A percentile compares a stretch with the other conserved stretches of the same genome.
Conservation (phyloP, 345 rosid genomes). For the Toxicodendron radicans region DNA sequence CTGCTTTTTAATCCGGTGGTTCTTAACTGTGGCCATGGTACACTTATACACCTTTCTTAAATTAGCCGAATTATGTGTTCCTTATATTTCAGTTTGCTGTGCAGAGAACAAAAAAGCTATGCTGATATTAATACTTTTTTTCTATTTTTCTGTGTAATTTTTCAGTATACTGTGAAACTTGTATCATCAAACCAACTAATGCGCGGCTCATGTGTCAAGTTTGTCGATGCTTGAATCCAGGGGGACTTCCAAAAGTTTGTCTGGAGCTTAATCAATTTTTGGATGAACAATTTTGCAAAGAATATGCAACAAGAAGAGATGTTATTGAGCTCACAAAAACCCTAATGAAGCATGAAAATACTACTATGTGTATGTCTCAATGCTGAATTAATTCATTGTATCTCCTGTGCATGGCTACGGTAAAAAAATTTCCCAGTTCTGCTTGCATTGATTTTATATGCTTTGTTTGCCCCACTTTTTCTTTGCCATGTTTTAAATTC, state of each 20-base stretch:
- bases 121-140: neutral
- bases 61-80: neutral
- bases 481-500: neutral
- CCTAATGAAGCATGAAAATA: constrained; percentile 27
- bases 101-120: neutral
- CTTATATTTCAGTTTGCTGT: constrained; percentile 6
- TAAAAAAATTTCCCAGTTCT: neutral
- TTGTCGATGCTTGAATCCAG: constrained; percentile 63
- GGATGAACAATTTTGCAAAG: constrained; percentile 51
- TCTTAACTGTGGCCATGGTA: constrained; percentile 95
- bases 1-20: constrained; percentile 58
- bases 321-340: constrained; percentile 31
- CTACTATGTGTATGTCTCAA: constrained; percentile 33
- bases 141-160: constrained; percentile 6
- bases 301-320: constrained; percentile 56
- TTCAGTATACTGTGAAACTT: constrained; percentile 72
- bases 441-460: neutral
- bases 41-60: constrained; percentile 4
- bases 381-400: neutral
- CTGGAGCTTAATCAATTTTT: constrained; percentile 62
- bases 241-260: constrained; percentile 61
- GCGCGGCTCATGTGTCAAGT: constrained; percentile 58
- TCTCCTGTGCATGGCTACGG: neutral
- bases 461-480: neutral
- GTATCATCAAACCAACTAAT: constrained; percentile 40